phyloP scores from a whole-genome alignment of 805 yeast genomes.

The Spathaspora passalidarum region DNA sequence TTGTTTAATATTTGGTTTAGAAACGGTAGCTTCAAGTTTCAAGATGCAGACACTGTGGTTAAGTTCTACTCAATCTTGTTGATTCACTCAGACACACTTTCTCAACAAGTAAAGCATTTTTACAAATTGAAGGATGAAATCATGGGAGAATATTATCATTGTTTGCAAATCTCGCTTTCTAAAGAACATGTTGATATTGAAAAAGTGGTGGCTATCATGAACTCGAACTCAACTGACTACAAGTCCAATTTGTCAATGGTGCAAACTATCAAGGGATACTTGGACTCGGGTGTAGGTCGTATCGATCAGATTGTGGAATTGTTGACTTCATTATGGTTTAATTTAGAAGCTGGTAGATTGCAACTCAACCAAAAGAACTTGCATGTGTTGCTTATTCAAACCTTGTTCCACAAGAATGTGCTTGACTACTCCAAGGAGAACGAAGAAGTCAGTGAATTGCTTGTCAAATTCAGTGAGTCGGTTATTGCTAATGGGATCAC shows the following conservation, averaged over 20 bases:
- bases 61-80: background rate
- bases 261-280: conserved; percentile 13
- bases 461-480: conserved; percentile 37
- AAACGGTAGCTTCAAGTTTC: conserved; percentile 6
- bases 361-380: conserved; percentile 62
- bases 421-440: conserved; percentile 34
- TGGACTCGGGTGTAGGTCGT: conserved; percentile 8
- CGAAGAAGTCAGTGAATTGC: conserved; percentile 20
- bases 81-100: conserved; percentile 9
- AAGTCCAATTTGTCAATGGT: conserved; percentile 24
- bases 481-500: conserved; percentile 51
- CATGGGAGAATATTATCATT: conserved; percentile 18
- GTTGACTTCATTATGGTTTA: conserved; percentile 53
- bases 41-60: conserved; percentile 1
- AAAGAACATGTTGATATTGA: background rate
- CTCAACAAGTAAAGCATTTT: conserved; percentile 27
- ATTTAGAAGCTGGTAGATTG: conserved; percentile 55
- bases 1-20: conserved; percentile 23
- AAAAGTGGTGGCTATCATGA: conserved; percentile 11
- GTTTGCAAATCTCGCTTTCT: conserved; percentile 3
- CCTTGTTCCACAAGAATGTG: conserved; percentile 42
- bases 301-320: conserved; percentile 25
- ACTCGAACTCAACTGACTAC: conserved; percentile 19
- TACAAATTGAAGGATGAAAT: conserved; percentile 45
- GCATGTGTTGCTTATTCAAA: conserved; percentile 55